These are phyloP conservation scores for Uronychia setigera DNA, from an alignment of 73 alveolate genomes.

Conservation along the genomic window DNA sequence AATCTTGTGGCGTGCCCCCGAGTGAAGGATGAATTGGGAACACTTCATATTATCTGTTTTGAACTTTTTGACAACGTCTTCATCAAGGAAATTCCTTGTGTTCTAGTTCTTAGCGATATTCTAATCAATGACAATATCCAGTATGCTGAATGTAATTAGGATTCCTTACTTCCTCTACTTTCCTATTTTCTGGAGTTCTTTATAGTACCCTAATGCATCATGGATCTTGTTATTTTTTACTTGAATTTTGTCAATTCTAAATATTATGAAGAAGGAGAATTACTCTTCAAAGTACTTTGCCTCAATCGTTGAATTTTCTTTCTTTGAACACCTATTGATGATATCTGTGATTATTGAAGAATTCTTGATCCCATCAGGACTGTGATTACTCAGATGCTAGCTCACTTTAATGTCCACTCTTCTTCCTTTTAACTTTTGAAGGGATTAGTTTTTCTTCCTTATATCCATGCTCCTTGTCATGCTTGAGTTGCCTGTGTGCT, in stretches of 20 bases:
- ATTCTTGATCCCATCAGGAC: neutral
- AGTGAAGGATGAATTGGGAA: neutral
- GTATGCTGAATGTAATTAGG: neutral
- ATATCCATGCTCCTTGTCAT: too few relatives aligned
- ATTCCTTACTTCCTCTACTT: neutral
- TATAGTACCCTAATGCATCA: neutral
- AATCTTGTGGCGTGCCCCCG: too few relatives aligned
- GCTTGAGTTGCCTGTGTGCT: too few relatives aligned
- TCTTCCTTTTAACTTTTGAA: too few relatives aligned
- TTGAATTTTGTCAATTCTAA: neutral
- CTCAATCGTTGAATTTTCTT: neutral
- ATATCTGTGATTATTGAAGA: neutral
- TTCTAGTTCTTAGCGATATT: neutral
- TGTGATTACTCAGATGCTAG: too few relatives aligned
- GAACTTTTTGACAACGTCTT: neutral
- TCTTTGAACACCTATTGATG: neutral
- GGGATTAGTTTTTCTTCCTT: too few relatives aligned
- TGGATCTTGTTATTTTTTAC: neutral
- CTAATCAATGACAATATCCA: neutral
- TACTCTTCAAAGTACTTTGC: neutral
- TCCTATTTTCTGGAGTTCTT: neutral
- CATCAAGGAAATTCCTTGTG: neutral
- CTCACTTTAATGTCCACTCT: too few relatives aligned
- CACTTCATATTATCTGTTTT: neutral
- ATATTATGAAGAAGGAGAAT: neutral